Evolutionary conservation across 1,284 basidiomycete genomes (phyloP).

Genomic region (Ganoderma multipileum): DNA sequence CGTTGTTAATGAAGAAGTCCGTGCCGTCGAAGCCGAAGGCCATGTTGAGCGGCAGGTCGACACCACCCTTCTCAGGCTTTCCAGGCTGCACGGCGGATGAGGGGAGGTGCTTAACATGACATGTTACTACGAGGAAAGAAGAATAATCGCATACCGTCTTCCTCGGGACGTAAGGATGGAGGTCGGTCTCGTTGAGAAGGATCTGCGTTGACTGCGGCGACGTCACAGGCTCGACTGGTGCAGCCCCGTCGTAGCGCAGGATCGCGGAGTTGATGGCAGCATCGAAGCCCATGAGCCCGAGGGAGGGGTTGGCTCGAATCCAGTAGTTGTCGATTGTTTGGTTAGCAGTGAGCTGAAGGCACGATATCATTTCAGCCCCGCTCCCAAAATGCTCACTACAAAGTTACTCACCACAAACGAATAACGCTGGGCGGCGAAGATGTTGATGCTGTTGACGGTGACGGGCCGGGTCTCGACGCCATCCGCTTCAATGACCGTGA

Average conservation of each 20-base stretch:
- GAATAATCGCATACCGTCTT: slow-evolving; percentile 11
- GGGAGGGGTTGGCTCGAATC: slow-evolving; percentile 49
- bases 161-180: slow-evolving; percentile 25
- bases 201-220: slow-evolving; percentile 30
- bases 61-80: slow-evolving; percentile 30
- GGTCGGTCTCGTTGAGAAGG: slow-evolving; percentile 36
- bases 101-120: neutral
- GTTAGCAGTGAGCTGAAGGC: slow-evolving; percentile 36
- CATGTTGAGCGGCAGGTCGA: slow-evolving; percentile 36
- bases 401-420: slow-evolving; percentile 18
- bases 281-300: slow-evolving; percentile 34
- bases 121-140: neutral
- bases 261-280: slow-evolving; percentile 44
- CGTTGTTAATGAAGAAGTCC: slow-evolving; percentile 34
- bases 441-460: slow-evolving; percentile 38
- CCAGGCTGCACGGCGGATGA: slow-evolving; percentile 33
- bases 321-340: slow-evolving; percentile 36
- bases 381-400: neutral
- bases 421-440: slow-evolving; percentile 46
- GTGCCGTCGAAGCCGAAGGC: slow-evolving; percentile 4
- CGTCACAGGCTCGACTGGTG: slow-evolving; percentile 48
- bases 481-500: slow-evolving; percentile 44
- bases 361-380: neutral
- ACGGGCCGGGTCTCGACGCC: slow-evolving; percentile 38
- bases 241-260: slow-evolving; percentile 43